Conservation (phyloP, 306 rosid species). For the Gillenia trifoliata region DNA sequence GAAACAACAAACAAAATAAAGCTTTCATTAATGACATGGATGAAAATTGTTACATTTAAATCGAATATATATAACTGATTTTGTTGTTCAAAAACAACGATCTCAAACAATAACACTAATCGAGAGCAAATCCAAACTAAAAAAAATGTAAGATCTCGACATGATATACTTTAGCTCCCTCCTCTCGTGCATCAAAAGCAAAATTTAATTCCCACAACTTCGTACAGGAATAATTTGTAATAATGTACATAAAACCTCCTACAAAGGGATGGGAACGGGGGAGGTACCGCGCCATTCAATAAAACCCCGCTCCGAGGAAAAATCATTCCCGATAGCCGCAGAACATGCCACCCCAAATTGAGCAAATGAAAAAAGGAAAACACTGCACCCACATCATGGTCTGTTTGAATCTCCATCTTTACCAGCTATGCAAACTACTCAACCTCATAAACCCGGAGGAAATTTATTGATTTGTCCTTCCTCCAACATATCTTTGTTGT, state of each 20-base stretch:
- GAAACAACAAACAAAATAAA: not conserved
- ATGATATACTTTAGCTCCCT: slow-evolving; percentile 29
- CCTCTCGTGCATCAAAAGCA: slow-evolving; percentile 40
- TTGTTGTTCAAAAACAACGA: slow-evolving; percentile 19
- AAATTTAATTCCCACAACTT: slow-evolving; percentile 60
- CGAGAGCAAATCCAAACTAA: slow-evolving; percentile 25
- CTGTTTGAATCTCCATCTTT: slow-evolving; percentile 30
- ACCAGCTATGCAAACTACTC: slow-evolving; percentile 21
- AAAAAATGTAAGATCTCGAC: slow-evolving; percentile 29
- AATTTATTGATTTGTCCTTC: slow-evolving; percentile 88
- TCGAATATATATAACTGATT: slow-evolving; percentile 28
- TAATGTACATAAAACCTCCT: slow-evolving; percentile 67
- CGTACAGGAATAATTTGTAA: slow-evolving; percentile 45
- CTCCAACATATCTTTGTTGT: slow-evolving; percentile 79
- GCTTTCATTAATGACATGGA: slow-evolving; percentile 1
- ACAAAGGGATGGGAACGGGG: slow-evolving; percentile 19
- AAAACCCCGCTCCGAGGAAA: slow-evolving; percentile 29
- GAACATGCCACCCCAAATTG: slow-evolving; percentile 29
- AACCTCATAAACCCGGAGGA: slow-evolving; percentile 69
- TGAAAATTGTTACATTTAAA: slow-evolving; percentile 38
- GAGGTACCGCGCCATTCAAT: slow-evolving; percentile 39
- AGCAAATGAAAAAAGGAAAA: slow-evolving; percentile 23
- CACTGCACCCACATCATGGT: slow-evolving; percentile 26
- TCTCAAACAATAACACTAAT: slow-evolving; percentile 33
- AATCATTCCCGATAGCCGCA: slow-evolving; percentile 35